These are phyloP conservation scores for Scutellaria baicalensis DNA, from an alignment of 257 asterid genomes.

Conservation along the genomic window DNA sequence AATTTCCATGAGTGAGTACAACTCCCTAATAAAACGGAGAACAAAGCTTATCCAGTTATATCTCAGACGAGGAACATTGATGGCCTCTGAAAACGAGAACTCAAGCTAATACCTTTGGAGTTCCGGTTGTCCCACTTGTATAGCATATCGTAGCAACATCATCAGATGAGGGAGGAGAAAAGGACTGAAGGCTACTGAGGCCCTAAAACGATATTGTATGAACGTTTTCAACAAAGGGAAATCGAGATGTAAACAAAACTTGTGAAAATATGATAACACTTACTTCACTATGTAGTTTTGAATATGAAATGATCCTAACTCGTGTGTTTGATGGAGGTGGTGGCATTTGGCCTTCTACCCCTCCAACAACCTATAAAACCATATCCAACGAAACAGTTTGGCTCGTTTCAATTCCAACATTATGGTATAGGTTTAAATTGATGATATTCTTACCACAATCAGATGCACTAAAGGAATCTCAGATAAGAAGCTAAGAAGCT, in stretches of 20 bases:
- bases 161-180: slow-evolving; percentile 54
- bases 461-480: slow-evolving; percentile 56
- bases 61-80: not conserved
- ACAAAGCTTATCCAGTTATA: not conserved
- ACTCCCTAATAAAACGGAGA: slow-evolving; percentile 43
- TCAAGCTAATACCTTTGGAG: slow-evolving; percentile 53
- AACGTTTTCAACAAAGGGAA: not conserved
- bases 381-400: not conserved
- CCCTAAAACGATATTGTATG: slow-evolving; percentile 33
- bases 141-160: slow-evolving; percentile 77
- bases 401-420: not conserved
- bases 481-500: slow-evolving; percentile 68
- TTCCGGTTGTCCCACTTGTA: slow-evolving; percentile 87
- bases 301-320: slow-evolving; percentile 47
- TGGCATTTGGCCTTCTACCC: slow-evolving; percentile 51
- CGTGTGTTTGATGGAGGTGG: slow-evolving; percentile 52
- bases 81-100: not conserved
- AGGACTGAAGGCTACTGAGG: slow-evolving; percentile 37
- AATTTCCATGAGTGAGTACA: slow-evolving; percentile 60
- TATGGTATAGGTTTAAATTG: not conserved
- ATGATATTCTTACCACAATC: slow-evolving; percentile 52
- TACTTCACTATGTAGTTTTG: slow-evolving; percentile 26
- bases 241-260: not conserved
- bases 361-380: slow-evolving; percentile 60
- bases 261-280: not conserved